phyloP scores from a whole-genome alignment of 495 filamentous ascomycete genomes.

The Xanthoparmelia taractica region DNA sequence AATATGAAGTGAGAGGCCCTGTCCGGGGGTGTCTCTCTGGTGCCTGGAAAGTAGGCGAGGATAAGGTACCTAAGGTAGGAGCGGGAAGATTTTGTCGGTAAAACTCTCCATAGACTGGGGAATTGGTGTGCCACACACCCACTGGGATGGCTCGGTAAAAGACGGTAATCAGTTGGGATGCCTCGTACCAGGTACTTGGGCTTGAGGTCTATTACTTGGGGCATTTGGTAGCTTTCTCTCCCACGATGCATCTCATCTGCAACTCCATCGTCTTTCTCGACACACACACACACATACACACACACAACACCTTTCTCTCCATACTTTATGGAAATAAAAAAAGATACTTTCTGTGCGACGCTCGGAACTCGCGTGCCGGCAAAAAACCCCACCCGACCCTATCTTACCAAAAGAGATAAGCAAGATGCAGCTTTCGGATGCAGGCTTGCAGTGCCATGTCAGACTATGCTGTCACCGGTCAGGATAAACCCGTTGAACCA shows the following conservation, averaged over 20 bases:
- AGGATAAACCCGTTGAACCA: background rate
- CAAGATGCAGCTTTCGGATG: background rate
- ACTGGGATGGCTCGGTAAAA: background rate
- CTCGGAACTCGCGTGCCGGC: background rate
- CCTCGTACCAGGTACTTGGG: background rate
- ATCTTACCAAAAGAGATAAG: background rate
- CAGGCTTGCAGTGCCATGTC: background rate
- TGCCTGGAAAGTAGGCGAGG: too few relatives aligned
- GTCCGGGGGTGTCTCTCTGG: too few relatives aligned
- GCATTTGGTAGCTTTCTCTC: background rate
- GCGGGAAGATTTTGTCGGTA: conserved; percentile 13
- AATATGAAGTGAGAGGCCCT: too few relatives aligned
- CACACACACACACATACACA: too few relatives aligned
- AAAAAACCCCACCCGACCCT: background rate
- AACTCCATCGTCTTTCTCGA: background rate
- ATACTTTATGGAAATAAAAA: background rate
- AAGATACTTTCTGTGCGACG: background rate
- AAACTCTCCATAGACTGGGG: conserved; percentile 14
- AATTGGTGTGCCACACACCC: background rate
- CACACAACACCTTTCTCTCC: background rate
- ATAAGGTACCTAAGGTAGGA: too few relatives aligned
- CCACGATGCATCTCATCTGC: background rate
- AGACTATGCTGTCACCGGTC: background rate
- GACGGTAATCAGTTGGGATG: background rate
- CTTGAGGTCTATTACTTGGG: background rate